A percentile compares a stretch with the other conserved stretches of the same genome.
phyloP scores from a whole-genome alignment of 1,284 basidiomycete species.

The Entoloma clypeatum region DNA sequence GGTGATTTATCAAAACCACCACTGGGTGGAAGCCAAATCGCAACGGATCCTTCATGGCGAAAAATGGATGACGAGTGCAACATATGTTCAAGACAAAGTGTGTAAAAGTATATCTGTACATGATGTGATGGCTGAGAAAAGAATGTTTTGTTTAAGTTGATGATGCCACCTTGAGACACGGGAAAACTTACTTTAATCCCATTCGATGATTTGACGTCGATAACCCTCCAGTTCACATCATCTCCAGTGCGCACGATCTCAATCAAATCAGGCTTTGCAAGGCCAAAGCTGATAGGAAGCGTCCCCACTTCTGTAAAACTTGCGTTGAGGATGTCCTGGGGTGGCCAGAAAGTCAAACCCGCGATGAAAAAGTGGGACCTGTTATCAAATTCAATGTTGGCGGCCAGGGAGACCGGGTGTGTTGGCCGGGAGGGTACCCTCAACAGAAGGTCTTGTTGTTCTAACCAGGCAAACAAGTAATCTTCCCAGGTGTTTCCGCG shows the following conservation, averaged over 20 bases:
- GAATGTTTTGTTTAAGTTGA: neutral
- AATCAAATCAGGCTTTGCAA: conserved; percentile 46
- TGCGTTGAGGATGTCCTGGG: conserved; percentile 27
- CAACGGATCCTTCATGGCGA: conserved; percentile 32
- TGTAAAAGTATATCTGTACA: conserved; percentile 50
- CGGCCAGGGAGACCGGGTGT: conserved; percentile 31
- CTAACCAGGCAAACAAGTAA: conserved; percentile 43
- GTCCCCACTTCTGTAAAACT: conserved; percentile 31
- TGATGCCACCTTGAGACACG: neutral
- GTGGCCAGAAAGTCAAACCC: conserved; percentile 41
- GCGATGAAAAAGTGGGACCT: conserved; percentile 48
- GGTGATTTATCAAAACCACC: conserved; percentile 32
- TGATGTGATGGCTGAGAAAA: conserved; percentile 44
- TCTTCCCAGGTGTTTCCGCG: conserved; percentile 51
- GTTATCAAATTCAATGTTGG: conserved; percentile 40
- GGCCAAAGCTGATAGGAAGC: conserved; percentile 39
- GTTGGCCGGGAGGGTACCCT: conserved; percentile 35
- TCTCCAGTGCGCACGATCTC: conserved; percentile 37
- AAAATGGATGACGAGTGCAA: conserved; percentile 33
- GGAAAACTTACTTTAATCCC: conserved; percentile 34
- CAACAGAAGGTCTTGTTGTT: conserved; percentile 38
- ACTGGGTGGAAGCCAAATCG: conserved; percentile 43
- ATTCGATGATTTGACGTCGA: conserved; percentile 48
- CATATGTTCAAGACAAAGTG: conserved; percentile 39
- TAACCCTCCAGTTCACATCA: conserved; percentile 46